Percentiles rank a stretch among this genome's conserved stretches.
Conservation (phyloP, 768 basidiomycete species). For the Polyporus arcularius region DNA sequence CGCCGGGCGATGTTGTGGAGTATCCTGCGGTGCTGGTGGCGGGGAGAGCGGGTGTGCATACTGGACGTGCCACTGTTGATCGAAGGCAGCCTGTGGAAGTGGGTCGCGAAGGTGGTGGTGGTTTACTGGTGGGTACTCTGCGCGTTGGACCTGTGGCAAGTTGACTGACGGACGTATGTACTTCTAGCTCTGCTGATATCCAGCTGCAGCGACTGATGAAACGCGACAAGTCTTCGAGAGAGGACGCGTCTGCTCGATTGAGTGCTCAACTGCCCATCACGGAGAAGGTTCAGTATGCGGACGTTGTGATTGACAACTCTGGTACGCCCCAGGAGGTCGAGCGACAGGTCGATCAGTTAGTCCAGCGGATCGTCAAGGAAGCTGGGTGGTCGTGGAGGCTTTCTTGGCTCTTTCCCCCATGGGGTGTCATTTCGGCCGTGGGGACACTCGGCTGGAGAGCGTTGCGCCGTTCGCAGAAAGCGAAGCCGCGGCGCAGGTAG, state of each 20-base stretch:
- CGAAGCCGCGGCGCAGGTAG: slow-evolving; percentile 8
- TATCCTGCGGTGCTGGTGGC: slow-evolving; percentile 71
- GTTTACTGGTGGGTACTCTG: slow-evolving; percentile 80
- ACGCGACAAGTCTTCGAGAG: slow-evolving; percentile 65
- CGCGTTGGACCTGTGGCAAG: background rate
- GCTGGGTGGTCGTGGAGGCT: slow-evolving; percentile 61
- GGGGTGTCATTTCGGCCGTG: slow-evolving; percentile 50
- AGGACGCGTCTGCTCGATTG: slow-evolving; percentile 75
- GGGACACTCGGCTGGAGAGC: slow-evolving; percentile 40
- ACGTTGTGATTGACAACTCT: slow-evolving; percentile 87
- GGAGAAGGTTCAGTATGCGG: slow-evolving; percentile 82
- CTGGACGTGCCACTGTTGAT: slow-evolving; percentile 92
- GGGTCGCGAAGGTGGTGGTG: slow-evolving; percentile 81
- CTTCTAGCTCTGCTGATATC: slow-evolving; percentile 69
- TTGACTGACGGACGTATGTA: background rate
- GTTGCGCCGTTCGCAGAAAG: slow-evolving; percentile 22
- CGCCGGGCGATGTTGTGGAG: slow-evolving; percentile 70
- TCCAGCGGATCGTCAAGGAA: slow-evolving; percentile 41
- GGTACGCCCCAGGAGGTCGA: slow-evolving; percentile 71
- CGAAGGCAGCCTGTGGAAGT: slow-evolving; percentile 83
- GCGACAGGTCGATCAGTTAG: slow-evolving; percentile 48
- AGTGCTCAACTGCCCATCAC: slow-evolving; percentile 79
- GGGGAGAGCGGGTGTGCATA: slow-evolving; percentile 76
- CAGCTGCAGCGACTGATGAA: slow-evolving; percentile 83
- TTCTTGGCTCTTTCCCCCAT: slow-evolving; percentile 63